Evolutionary conservation across 2,329 filamentous ascomycete species (phyloP).

Genomic region (Sporothrix brunneoviolacea): DNA sequence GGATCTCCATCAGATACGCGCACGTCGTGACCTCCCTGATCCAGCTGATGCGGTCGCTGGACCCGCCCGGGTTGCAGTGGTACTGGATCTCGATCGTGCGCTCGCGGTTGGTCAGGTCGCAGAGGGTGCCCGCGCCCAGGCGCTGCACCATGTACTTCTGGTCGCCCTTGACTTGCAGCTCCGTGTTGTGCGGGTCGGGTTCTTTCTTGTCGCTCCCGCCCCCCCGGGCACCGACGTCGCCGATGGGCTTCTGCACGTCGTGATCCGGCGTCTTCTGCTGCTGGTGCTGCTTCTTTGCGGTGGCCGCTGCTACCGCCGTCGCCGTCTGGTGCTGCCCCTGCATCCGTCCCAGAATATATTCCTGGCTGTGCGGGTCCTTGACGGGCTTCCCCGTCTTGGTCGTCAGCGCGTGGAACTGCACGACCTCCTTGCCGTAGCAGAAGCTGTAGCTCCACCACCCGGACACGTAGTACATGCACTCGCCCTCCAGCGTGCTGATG

Average conservation of each 20-base stretch:
- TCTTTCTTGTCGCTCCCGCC: not conserved
- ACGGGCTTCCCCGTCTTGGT: conserved; percentile 67
- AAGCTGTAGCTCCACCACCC: conserved; percentile 98
- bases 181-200: conserved; percentile 41
- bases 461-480: conserved; percentile 72
- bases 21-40: conserved; percentile 92
- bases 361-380: conserved; percentile 67
- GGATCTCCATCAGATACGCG: conserved; percentile 86
- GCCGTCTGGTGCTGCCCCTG: not conserved
- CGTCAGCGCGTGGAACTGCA: conserved; percentile 82
- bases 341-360: conserved; percentile 69
- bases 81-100: conserved; percentile 80
- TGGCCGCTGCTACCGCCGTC: not conserved
- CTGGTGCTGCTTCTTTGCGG: not conserved
- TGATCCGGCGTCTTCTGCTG: conserved; percentile 18
- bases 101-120: conserved; percentile 75
- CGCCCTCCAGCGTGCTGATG: conserved; percentile 66
- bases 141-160: conserved; percentile 81
- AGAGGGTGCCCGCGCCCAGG: conserved; percentile 70
- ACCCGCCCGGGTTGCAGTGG: conserved; percentile 68
- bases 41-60: conserved; percentile 72
- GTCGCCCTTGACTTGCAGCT: conserved; percentile 75
- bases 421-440: conserved; percentile 80
- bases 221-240: not conserved
- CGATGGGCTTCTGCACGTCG: conserved; percentile 15